phyloP scores from a whole-genome alignment of 2,329 filamentous ascomycete genomes.

The Dactylellina drechsleri region DNA sequence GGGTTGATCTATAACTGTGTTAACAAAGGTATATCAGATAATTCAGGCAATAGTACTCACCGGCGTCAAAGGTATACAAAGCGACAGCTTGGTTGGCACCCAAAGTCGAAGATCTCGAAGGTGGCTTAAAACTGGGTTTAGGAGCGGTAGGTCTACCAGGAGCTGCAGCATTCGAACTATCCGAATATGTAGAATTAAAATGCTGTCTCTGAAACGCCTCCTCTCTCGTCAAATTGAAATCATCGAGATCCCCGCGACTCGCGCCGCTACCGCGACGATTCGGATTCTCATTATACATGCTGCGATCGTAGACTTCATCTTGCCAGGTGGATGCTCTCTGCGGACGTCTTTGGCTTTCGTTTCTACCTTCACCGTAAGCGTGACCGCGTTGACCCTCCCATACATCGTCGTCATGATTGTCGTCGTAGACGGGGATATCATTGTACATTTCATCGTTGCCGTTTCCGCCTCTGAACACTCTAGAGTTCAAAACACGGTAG shows the following conservation, averaged over 20 bases:
- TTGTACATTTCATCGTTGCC: slow-evolving; percentile 81
- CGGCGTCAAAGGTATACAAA: slow-evolving; percentile 91
- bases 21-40: neutral
- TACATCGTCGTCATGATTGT: slow-evolving; percentile 80
- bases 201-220: slow-evolving; percentile 57
- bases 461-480: slow-evolving; percentile 77
- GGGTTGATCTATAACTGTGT: slow-evolving; percentile 70
- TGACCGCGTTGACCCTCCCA: slow-evolving; percentile 81
- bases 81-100: slow-evolving; percentile 84
- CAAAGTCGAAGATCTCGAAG: slow-evolving; percentile 63
- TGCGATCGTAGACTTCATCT: slow-evolving; percentile 77
- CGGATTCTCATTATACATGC: slow-evolving; percentile 58
- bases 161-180: slow-evolving; percentile 63
- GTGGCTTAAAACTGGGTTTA: slow-evolving; percentile 79
- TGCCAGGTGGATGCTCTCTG: slow-evolving; percentile 76
- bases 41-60: slow-evolving; percentile 29
- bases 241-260: slow-evolving; percentile 65
- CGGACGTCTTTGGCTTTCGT: slow-evolving; percentile 62
- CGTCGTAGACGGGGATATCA: slow-evolving; percentile 88
- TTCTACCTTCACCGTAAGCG: slow-evolving; percentile 69
- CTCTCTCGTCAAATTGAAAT: slow-evolving; percentile 54
- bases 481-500: slow-evolving; percentile 79
- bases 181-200: slow-evolving; percentile 58
- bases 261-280: slow-evolving; percentile 59
- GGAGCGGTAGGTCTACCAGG: slow-evolving; percentile 85